Evolutionary conservation across 2,329 filamentous ascomycete species (phyloP).

Genomic region (Paracoccidioides brasiliensis): DNA sequence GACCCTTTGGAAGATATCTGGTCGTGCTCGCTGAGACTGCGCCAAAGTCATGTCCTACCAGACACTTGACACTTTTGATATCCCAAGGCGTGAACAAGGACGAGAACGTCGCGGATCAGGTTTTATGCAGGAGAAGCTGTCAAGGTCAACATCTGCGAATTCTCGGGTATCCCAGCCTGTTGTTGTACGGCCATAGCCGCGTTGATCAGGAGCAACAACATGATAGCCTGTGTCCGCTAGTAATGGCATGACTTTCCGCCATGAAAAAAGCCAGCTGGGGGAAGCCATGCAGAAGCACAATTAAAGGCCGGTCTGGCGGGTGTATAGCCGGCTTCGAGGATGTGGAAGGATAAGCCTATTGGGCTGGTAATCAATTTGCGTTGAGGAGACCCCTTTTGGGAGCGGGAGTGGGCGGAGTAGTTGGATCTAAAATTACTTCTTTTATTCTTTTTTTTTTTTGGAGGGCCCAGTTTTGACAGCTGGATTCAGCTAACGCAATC

Average conservation of each 20-base stretch:
- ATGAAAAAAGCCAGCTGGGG: constrained; percentile 58
- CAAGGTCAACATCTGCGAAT: constrained; percentile 42
- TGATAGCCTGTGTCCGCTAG: constrained; percentile 50
- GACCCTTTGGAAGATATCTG: constrained; percentile 50
- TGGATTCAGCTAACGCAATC: not conserved
- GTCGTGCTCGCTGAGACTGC: constrained; percentile 47
- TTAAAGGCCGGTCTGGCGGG: constrained; percentile 37
- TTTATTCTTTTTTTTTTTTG: not conserved
- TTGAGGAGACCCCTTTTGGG: constrained; percentile 41
- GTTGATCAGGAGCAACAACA: constrained; percentile 54
- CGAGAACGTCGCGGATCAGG: constrained; percentile 49
- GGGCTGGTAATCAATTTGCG: constrained; percentile 42
- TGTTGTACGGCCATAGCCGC: constrained; percentile 54
- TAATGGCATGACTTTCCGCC: constrained; percentile 48
- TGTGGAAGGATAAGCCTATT: constrained; percentile 48
- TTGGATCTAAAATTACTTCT: constrained; percentile 7
- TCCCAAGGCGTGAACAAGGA: constrained; percentile 48
- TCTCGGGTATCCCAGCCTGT: constrained; percentile 43
- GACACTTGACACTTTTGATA: constrained; percentile 43
- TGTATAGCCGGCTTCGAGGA: constrained; percentile 41
- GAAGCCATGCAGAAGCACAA: constrained; percentile 53
- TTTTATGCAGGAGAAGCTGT: constrained; percentile 44
- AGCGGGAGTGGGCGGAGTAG: constrained; percentile 39
- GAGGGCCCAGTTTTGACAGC: not conserved
- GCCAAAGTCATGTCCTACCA: constrained; percentile 56